Percentiles rank a stretch among this genome's conserved stretches.
These are phyloP conservation scores for Amanita pseudoporphyria DNA, from an alignment of 768 basidiomycete species.

Conservation along the genomic window DNA sequence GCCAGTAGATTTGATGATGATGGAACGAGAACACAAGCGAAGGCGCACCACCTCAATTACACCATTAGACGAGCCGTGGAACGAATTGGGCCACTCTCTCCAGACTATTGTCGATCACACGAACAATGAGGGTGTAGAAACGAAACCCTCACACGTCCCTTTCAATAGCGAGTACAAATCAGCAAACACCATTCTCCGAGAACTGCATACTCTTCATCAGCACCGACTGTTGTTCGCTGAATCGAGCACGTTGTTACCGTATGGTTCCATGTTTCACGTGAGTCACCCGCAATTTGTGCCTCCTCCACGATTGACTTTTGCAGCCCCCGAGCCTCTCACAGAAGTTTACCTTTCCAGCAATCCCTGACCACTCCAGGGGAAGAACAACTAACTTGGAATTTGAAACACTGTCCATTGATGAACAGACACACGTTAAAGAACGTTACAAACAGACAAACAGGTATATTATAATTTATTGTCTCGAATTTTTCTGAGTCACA, in stretches of 20 bases:
- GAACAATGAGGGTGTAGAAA: neutral
- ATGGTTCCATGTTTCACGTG: neutral
- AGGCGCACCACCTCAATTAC: conserved; percentile 23
- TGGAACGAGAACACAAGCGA: conserved; percentile 37
- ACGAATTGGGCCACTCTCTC: conserved; percentile 30
- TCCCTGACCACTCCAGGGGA: neutral
- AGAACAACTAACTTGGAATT: neutral
- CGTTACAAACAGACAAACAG: conserved; percentile 58
- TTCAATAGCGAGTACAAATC: conserved; percentile 37
- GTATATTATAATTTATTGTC: conserved; percentile 20
- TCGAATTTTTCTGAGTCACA: neutral
- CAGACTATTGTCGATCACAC: neutral
- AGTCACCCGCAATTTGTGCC: neutral
- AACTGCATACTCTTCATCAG: conserved; percentile 60
- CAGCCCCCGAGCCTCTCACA: neutral
- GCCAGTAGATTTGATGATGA: conserved; percentile 11
- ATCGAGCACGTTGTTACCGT: neutral
- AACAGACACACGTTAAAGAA: conserved; percentile 39
- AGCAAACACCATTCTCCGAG: conserved; percentile 57
- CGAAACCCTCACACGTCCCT: neutral
- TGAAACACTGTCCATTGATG: conserved; percentile 19
- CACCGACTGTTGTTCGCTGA: conserved; percentile 42
- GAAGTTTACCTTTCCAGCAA: neutral
- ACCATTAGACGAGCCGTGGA: conserved; percentile 38
- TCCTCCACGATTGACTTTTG: neutral